Evolutionary conservation across 805 yeast species (phyloP).

Genomic region (Ogataea philodendri): DNA sequence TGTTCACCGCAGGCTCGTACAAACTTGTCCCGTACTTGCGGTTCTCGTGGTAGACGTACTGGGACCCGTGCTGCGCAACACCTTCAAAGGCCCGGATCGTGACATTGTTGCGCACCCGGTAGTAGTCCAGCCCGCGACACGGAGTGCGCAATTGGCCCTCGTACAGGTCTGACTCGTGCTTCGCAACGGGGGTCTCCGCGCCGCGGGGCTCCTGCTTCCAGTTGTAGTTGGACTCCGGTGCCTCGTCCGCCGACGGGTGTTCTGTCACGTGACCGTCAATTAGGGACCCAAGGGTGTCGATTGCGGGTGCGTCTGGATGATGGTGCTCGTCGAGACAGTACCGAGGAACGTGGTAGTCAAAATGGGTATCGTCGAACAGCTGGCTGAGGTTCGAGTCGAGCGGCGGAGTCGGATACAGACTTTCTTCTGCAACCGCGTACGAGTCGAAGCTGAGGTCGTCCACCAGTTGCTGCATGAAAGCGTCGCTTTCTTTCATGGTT

Average conservation of each 20-base stretch:
- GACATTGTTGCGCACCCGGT: constrained; percentile 17
- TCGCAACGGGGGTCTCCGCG: constrained; percentile 2
- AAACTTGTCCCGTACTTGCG: constrained; percentile 17
- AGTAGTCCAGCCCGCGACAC: constrained; percentile 15
- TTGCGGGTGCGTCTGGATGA: constrained; percentile 1
- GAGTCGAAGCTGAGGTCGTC: constrained; percentile 15
- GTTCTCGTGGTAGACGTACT: constrained; percentile 18
- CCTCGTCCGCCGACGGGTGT: constrained; percentile 1
- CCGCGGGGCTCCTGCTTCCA: constrained; percentile 11
- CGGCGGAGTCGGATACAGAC: constrained; percentile 17
- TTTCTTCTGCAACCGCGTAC: constrained; percentile 4
- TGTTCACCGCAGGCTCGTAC: constrained; percentile 27
- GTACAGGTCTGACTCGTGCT: neutral
- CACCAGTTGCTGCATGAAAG: constrained; percentile 17
- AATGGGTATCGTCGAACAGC: constrained; percentile 9
- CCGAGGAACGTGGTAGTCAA: constrained; percentile 12
- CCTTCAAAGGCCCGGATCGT: constrained; percentile 15
- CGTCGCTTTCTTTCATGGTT: constrained; percentile 9
- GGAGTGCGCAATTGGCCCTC: constrained; percentile 11
- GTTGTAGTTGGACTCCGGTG: constrained; percentile 11
- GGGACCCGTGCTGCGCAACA: constrained; percentile 6
- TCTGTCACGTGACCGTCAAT: too few species aligned
- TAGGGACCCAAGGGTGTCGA: constrained; percentile 4
- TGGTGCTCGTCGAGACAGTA: constrained; percentile 13
- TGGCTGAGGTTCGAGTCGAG: constrained; percentile 12